Conservation (phyloP, 2,329 filamentous ascomycete species). For the Fusarium cicatricum region DNA sequence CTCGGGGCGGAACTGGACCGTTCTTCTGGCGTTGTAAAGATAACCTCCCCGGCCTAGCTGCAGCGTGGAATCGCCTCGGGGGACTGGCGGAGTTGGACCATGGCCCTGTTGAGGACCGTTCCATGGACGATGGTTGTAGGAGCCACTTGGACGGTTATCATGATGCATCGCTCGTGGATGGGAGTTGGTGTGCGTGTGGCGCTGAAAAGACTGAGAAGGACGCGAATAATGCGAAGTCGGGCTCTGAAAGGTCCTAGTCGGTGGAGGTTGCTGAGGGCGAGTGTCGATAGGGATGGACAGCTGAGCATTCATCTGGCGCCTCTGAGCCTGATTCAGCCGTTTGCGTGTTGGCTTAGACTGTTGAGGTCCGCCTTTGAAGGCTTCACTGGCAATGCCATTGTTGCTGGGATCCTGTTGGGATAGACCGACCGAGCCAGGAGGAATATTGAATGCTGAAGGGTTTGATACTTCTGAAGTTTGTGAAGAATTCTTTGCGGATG, state of each 20-base stretch:
- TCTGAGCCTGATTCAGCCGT: constrained; percentile 69
- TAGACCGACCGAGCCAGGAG: constrained; percentile 1
- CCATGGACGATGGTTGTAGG: constrained; percentile 34
- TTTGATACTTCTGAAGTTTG: not conserved
- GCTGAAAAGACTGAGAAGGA: constrained; percentile 34
- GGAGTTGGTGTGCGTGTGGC: constrained; percentile 34
- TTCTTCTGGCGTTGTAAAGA: constrained; percentile 35
- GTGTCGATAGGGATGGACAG: constrained; percentile 64
- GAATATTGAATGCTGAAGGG: not conserved
- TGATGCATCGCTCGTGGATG: constrained; percentile 26
- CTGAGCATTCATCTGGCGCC: constrained; percentile 69
- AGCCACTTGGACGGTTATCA: constrained; percentile 22
- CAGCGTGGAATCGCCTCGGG: constrained; percentile 9
- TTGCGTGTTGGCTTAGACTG: constrained; percentile 51
- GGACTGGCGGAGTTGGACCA: constrained; percentile 9
- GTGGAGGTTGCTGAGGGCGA: constrained; percentile 46
- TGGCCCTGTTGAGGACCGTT: constrained; percentile 28
- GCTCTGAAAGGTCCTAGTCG: constrained; percentile 44
- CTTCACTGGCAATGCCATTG: not conserved
- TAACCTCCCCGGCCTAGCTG: constrained; percentile 27
- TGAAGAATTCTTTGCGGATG: constrained; percentile 13
- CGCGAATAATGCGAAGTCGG: constrained; percentile 42
- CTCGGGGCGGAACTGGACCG: constrained; percentile 49
- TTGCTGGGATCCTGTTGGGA: not conserved
- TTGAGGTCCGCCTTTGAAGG: constrained; percentile 15